Base-by-base conservation (phyloP, 1,139 yeast species). In the Kluyveromyces sp. region DNA sequence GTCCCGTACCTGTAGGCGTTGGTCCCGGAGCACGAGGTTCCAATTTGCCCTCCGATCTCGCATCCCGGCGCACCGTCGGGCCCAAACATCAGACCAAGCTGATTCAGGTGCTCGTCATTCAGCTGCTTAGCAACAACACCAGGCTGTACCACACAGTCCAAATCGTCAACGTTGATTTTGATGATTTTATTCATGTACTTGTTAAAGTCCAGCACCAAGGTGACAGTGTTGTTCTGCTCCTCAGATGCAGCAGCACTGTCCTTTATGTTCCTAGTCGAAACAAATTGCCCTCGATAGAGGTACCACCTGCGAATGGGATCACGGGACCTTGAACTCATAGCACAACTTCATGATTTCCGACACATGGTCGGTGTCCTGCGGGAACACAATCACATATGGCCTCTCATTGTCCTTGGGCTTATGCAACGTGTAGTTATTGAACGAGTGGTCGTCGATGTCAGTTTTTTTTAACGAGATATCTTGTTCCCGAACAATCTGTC, bases 21-120 rank as follows among this genome's bases (percentile, higher is more conserved):
- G 5, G 88, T 81, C n/a, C 88, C 88, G 0, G 84, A 78, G 52
- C 87, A 81, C 34, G 81, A 78, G 30, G 83, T 81, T 30, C 77
- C 79, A 45, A 81, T 74, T 76, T 80, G 79, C 10, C 88, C 88
- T 35, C 84, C 83, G 45, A 81, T 79, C 47, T 78, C 68, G 5
- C 87, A 87, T 41, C 84, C 83, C 21, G 88, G 87, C 30, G 87
- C 89, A 0, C 88, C 88, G 59, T 81, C 88, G 4, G 83, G 81
- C 4, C 85, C 84, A 53, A 81, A 79, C 53, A 81, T 65, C 34
- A 81, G 64, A 2, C 48, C 50, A 25, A 42, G 35, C 10, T 42
- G 39, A 3, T 59, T 57, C 44, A 43, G 43, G 26, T 52, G 48
- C 48, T 65, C 66, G 48, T 79, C 83, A 48, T 78, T 80, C 42